Evolutionary conservation across 2,329 filamentous ascomycete genomes (phyloP).

Genomic region (Colletotrichum magnum): DNA sequence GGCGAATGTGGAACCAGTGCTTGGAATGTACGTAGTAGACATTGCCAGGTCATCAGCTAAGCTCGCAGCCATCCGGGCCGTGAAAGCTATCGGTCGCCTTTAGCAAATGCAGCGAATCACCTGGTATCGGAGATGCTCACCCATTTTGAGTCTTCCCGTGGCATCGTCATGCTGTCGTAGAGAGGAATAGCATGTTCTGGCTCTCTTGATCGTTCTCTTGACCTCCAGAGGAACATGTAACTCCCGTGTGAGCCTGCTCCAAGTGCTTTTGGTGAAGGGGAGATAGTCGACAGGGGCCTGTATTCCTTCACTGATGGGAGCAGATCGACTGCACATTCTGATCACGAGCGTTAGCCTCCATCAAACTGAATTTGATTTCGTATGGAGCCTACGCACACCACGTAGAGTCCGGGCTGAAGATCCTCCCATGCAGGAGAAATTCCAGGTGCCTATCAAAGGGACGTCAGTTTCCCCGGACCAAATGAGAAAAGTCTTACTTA

Average conservation of each 20-base stretch:
- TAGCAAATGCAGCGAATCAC: not conserved
- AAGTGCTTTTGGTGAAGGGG: not conserved
- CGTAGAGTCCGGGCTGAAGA: not conserved
- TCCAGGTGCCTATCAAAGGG: not conserved
- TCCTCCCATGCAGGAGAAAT: not conserved
- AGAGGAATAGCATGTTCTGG: slow-evolving; percentile 6
- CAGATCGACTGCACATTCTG: slow-evolving; percentile 19
- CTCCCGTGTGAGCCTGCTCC: slow-evolving; percentile 6
- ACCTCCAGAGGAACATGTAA: slow-evolving; percentile 7
- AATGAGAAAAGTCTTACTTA: not conserved
- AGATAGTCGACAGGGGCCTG: not conserved
- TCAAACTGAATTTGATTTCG: too few species aligned
- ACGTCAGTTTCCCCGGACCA: not conserved
- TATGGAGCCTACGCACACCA: not conserved
- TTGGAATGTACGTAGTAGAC: slow-evolving; percentile 21
- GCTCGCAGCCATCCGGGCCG: slow-evolving; percentile 7
- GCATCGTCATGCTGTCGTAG: not conserved
- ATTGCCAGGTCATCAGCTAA: slow-evolving; percentile 4
- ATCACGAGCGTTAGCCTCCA: not conserved
- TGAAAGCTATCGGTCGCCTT: not conserved
- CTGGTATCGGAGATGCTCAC: not conserved
- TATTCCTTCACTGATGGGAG: not conserved
- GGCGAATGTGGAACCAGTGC: slow-evolving; percentile 7
- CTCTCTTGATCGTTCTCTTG: slow-evolving; percentile 9
- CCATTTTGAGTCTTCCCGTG: not conserved